Evolutionary conservation across 768 basidiomycete species (phyloP).

Genomic region (Nidularia pulvinata): DNA sequence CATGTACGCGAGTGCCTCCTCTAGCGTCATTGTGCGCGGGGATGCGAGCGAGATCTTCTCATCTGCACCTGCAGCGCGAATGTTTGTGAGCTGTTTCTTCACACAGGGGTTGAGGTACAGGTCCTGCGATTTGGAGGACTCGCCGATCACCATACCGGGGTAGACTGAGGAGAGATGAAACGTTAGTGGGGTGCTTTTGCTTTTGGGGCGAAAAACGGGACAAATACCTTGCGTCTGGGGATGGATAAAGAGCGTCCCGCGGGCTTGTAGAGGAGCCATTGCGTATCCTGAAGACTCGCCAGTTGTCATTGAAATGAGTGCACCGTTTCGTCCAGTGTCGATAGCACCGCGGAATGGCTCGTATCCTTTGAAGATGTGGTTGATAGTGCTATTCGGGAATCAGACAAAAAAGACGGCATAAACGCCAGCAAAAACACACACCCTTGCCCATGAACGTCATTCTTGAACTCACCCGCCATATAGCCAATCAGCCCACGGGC

Average conservation of each 20-base stretch:
- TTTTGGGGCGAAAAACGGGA: background rate
- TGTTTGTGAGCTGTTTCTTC: slow-evolving; percentile 50
- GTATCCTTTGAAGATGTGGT: slow-evolving; percentile 52
- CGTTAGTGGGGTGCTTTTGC: background rate
- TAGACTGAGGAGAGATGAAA: slow-evolving; percentile 28
- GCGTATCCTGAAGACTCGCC: slow-evolving; percentile 48
- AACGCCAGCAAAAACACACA: slow-evolving; percentile 8
- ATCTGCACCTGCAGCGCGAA: slow-evolving; percentile 45
- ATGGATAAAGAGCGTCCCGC: slow-evolving; percentile 43
- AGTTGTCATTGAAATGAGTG: slow-evolving; percentile 43
- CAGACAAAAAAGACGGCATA: background rate
- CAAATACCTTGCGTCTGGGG: slow-evolving; percentile 36
- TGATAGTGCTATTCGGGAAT: slow-evolving; percentile 33
- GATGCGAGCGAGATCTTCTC: slow-evolving; percentile 48
- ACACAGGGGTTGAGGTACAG: slow-evolving; percentile 46
- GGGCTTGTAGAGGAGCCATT: slow-evolving; percentile 47
- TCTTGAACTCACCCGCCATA: slow-evolving; percentile 52
- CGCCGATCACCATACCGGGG: slow-evolving; percentile 52
- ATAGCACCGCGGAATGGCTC: slow-evolving; percentile 39
- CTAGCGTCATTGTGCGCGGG: slow-evolving; percentile 40
- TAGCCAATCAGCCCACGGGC: slow-evolving; percentile 49
- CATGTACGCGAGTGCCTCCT: slow-evolving; percentile 48
- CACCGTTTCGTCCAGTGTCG: slow-evolving; percentile 46
- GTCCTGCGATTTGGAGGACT: slow-evolving; percentile 42
- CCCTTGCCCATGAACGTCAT: slow-evolving; percentile 52